Evolutionary conservation across 331 rosid genomes (phyloP), one percentile per base, ranked within the genome.

Genomic region (Pyracantha coccinea): DNA sequence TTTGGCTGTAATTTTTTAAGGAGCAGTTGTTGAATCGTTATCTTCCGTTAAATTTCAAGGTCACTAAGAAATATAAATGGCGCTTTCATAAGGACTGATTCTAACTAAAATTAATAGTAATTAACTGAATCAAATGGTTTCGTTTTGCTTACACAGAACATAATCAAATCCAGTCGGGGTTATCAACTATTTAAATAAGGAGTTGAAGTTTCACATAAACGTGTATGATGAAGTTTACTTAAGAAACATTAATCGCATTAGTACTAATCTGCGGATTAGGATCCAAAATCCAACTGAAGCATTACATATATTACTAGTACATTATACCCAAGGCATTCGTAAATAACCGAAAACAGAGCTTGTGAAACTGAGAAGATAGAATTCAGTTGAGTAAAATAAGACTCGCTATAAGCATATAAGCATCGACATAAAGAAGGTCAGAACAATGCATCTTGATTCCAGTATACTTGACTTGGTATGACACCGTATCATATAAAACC

Each of bases 1-100:
- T 73, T 71, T 77, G 68, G 73, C n/a, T n/a, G 82, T 50, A 10
- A 68, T 68, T 55, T 41, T 23, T 7, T 57, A 73, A 27, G 78
- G 23, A 50, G 41, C 23, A 61, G 76, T 71, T 69, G 83, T 74
- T 77, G 78, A 23, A 12, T 28, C 61, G 14, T 62, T 68, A 47
- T 55, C 67, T 60, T 81, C 78, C 53, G 28, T 19, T 82, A 75
- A 85, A 35, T 79, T 84, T 74, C 74, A 3, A 62, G 3, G 32
- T 27, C 27, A 47, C 38, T 24, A 7, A n/a, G 44, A 31, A 61
- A 61, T 27, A 27, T 11, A 11, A 20, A 14, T 24, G 54, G 69
- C 23, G 19, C 5, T 33, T 52, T 72, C 65, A 0, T 38, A 9
- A 16, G 13, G 68, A 47, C 68, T 5, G 76, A 58, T 29, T 63